Base-by-base conservation (phyloP, 2,329 filamentous ascomycete genomes). In the Botrytis cinerea region DNA sequence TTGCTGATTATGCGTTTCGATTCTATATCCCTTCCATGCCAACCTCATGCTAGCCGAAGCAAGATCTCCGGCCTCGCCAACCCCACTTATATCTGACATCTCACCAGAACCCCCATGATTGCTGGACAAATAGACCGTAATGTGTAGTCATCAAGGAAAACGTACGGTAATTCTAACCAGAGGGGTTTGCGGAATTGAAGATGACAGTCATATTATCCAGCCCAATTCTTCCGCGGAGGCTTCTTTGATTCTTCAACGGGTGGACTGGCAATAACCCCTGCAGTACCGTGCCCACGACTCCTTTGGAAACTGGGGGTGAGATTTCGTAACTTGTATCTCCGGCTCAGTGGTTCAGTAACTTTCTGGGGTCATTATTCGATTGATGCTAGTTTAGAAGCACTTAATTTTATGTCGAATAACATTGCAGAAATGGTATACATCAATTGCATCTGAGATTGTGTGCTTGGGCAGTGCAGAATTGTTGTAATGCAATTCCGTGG, bases 71-170 rank as follows among this genome's bases (percentile, higher is more conserved):
- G 38, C 38, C 60, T 28, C 60, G 16, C 60, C 25, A n/a, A 9
- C 38, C 38, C 60, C 60, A 62, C 60, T 43, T 43, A 62, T 62
- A 43, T 62, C 60, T 62, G 25, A 62, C 38, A 62, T 62, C 60
- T 62, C 38, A 62, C 60, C 25, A 43, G 10, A 43, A n/a, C 25
- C 16, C 38, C 25, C 25, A 43, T 28, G 43, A 43, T 43, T 18
- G 38, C 16, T 62, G 59, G 25, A 25, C 35, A 61, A 40, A 61
- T 43, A 10, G 20, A 18, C 22, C 9, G 2, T 62, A 22, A 25
- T 60, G 9, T 22, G 6, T 22, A 60, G 25, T 22, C 4, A 38
- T 35, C 9, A 60, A 35, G 14, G 32, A 25, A 4, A n/a, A 22
- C 20, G 25, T 25, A 9, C 10, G 25, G 57, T 32, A 43, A 28